A percentile compares a stretch with the other conserved stretches of the same genome.
phyloP scores from a whole-genome alignment of 2,329 filamentous ascomycete species.

The Penicillium aurantiogriseum region DNA sequence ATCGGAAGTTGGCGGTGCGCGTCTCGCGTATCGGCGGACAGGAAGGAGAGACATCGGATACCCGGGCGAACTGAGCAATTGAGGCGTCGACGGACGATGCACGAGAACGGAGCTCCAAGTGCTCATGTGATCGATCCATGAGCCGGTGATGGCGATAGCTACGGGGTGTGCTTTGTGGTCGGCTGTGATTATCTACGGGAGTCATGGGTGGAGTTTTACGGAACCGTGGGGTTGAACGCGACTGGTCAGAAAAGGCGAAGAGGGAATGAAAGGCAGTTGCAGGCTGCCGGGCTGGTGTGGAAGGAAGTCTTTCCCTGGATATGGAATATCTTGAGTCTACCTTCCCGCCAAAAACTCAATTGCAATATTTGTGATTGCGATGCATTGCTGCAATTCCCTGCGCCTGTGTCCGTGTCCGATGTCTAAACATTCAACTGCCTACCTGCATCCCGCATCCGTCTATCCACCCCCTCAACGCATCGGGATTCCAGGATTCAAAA shows the following conservation, averaged over 20 bases:
- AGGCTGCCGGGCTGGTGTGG: not conserved
- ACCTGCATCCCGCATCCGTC: not conserved
- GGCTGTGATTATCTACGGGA: not conserved
- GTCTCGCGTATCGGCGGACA: conserved; percentile 30
- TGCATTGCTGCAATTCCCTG: not conserved
- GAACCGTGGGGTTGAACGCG: not conserved
- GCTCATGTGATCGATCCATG: conserved; percentile 2
- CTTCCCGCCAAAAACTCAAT: not conserved
- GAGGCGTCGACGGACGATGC: not conserved
- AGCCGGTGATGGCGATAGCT: not conserved
- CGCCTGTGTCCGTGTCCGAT: not conserved
- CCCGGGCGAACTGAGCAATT: conserved; percentile 16
- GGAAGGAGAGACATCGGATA: conserved; percentile 25
- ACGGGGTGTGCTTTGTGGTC: not conserved
- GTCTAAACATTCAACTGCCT: not conserved
- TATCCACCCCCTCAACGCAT: not conserved
- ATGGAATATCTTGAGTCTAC: not conserved
- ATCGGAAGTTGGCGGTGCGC: conserved; percentile 41
- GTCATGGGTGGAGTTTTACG: not conserved
- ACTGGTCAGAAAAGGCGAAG: not conserved
- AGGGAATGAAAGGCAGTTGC: not conserved
- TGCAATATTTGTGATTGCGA: not conserved
- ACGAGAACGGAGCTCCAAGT: not conserved
- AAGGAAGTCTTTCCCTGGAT: not conserved
- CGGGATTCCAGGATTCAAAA: conserved; percentile 6